Evolutionary conservation across 176 grass and related monocot genomes (phyloP).

Genomic region (Eleusine indica): DNA sequence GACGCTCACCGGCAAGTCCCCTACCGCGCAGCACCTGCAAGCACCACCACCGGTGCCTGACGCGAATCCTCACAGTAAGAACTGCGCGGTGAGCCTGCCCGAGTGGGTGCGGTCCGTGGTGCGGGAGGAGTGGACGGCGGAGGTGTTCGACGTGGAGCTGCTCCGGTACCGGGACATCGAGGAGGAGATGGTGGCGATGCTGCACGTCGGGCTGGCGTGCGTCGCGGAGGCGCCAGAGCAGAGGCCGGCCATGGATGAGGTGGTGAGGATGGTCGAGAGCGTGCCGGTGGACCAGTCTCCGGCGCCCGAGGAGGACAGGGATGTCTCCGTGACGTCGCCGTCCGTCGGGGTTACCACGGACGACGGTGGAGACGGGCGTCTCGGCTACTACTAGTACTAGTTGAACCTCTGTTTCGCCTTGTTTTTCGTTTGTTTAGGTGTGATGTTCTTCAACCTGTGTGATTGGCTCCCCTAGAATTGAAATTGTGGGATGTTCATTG

Average conservation of each 20-base stretch:
- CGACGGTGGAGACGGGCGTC: conserved; percentile 43
- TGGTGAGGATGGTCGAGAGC: conserved; percentile 80
- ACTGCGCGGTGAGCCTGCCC: conserved; percentile 30
- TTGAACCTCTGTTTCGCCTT: conserved; percentile 3
- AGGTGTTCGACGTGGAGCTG: conserved; percentile 90
- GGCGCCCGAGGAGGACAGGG: conserved; percentile 55
- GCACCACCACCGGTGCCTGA: conserved; percentile 16
- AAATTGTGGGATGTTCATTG: neutral
- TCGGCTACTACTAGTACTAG: conserved; percentile 51
- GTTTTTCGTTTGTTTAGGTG: neutral
- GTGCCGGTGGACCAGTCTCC: conserved; percentile 62
- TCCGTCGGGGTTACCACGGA: conserved; percentile 57
- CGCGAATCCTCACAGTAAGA: conserved; percentile 12
- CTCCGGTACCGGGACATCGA: conserved; percentile 75
- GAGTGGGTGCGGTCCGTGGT: conserved; percentile 87
- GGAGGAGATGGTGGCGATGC: conserved; percentile 85
- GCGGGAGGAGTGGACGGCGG: conserved; percentile 80
- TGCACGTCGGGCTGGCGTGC: conserved; percentile 72
- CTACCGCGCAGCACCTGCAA: conserved; percentile 41
- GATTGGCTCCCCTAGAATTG: neutral
- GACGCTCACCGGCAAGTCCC: conserved; percentile 64
- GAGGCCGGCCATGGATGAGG: conserved; percentile 66
- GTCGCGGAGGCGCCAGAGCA: conserved; percentile 54
- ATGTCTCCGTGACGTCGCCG: conserved; percentile 47
- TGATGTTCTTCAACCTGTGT: neutral